Conservation (phyloP, 192 early-diverging fungal species). For the Dispira simplex region DNA sequence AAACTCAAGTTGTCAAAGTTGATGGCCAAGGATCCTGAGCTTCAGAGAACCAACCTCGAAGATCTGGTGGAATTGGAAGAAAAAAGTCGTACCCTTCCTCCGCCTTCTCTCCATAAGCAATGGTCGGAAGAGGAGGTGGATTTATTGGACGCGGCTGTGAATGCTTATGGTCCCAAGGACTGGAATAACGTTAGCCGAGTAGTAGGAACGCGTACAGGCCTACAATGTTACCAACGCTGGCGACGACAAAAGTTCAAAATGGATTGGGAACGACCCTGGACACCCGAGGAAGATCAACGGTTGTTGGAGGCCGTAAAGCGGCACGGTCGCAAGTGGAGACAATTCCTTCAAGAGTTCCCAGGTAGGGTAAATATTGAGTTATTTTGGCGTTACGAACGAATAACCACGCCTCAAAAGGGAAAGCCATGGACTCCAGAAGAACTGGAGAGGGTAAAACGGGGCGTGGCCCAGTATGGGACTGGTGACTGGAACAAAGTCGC, state of each 20-base stretch:
- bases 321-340: neutral
- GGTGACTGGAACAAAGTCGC: too few species aligned
- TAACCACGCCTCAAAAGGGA: too few species aligned
- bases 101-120: neutral
- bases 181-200: neutral
- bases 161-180: neutral
- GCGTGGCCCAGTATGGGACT: too few species aligned
- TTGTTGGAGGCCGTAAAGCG: neutral
- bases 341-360: neutral
- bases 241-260: neutral
- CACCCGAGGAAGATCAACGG: constrained; percentile 1
- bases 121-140: neutral
- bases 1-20: too few species aligned
- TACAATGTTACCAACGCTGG: neutral
- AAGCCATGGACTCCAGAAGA: too few species aligned
- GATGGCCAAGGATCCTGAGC: too few species aligned
- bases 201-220: neutral
- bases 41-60: too few species aligned
- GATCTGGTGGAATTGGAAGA: too few species aligned
- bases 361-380: neutral
- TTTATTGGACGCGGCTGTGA: neutral
- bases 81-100: too few species aligned
- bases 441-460: too few species aligned
- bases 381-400: neutral
- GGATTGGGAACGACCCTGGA: neutral